Conservation (phyloP, 441 rosid species). For the Corymbia calophylla region DNA sequence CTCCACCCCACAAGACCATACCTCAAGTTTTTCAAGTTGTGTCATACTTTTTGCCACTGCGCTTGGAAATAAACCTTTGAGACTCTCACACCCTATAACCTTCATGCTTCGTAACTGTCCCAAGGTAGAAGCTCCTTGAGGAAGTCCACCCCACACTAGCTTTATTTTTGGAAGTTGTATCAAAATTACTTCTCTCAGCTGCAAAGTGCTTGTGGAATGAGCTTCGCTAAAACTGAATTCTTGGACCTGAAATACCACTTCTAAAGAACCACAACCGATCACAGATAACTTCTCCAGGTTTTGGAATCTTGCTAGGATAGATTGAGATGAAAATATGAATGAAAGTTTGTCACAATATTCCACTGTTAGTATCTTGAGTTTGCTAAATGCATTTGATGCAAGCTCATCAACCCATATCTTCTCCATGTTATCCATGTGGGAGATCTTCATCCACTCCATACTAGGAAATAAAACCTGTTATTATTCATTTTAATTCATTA, state of each 20-base stretch:
- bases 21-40: background rate
- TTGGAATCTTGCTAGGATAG: background rate
- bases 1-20: background rate
- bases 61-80: background rate
- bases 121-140: background rate
- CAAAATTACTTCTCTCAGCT: background rate
- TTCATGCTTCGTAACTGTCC: fast-evolving
- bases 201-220: background rate
- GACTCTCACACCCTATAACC: background rate
- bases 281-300: background rate
- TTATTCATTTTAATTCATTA: background rate
- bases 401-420: background rate
- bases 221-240: background rate
- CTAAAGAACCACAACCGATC: background rate
- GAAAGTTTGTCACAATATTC: background rate
- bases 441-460: background rate
- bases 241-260: background rate
- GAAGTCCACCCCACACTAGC: background rate
- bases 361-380: background rate
- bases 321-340: background rate
- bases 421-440: background rate
- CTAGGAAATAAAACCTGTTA: background rate
- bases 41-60: background rate
- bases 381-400: background rate
- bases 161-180: background rate